phyloP scores from a whole-genome alignment of 2,329 filamentous ascomycete species.

The Elsinoe fawcettii region DNA sequence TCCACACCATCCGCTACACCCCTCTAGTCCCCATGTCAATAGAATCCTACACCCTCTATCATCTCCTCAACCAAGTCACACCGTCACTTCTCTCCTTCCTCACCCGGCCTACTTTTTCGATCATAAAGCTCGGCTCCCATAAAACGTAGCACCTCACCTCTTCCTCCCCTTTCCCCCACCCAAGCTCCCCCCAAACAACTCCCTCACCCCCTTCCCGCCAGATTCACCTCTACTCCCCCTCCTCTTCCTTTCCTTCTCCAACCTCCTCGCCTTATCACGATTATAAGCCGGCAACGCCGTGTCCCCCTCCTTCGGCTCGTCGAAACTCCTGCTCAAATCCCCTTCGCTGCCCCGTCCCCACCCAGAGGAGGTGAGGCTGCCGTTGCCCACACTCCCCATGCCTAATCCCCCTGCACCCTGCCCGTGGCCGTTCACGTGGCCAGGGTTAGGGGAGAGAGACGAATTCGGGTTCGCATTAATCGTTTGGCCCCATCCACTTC shows the following conservation, averaged over 20 bases:
- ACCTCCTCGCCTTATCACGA: background rate
- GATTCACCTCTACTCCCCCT: background rate
- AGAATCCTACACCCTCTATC: no score
- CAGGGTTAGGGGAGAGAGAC: background rate
- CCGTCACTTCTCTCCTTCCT: no score
- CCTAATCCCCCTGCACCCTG: background rate
- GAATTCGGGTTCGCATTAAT: background rate
- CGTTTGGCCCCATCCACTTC: background rate
- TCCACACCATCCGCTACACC: no score
- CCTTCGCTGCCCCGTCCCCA: background rate
- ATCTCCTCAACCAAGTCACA: no score
- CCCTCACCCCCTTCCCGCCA: background rate
- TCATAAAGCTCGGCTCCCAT: no score
- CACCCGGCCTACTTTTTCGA: no score
- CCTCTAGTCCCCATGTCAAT: no score
- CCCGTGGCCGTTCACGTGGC: background rate
- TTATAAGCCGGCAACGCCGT: slow-evolving; percentile 7
- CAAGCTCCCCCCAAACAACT: background rate
- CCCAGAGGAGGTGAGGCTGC: background rate
- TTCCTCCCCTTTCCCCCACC: background rate
- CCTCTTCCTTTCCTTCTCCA: slow-evolving; percentile 11
- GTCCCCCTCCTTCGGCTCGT: background rate
- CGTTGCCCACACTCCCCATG: background rate
- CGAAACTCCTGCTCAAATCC: background rate
- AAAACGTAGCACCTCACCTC: no score